Evolutionary conservation across 495 filamentous ascomycete genomes (phyloP), one percentile per base, ranked within the genome.

Genomic region (Podospora bellae-mahoneyi): DNA sequence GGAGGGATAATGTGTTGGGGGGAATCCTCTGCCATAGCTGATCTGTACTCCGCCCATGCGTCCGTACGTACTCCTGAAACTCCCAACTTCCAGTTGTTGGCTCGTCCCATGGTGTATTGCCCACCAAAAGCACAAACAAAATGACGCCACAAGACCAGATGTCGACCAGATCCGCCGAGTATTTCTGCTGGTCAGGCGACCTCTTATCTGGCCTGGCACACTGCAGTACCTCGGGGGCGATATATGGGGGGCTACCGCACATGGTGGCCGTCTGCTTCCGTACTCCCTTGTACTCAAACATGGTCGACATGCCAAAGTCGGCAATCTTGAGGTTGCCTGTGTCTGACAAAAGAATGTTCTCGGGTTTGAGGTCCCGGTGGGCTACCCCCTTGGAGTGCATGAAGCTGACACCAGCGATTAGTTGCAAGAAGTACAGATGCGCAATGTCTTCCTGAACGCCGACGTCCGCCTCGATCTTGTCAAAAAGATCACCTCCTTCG

Each of bases 81-180:
- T 96, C 92, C 82, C 89, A 92, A 74, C 90, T 92, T 66, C 85
- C 81, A 23, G 85, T 78, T 13, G 93, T 93, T 1, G 95, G 95
- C 73, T 95, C 91, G 73, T 98, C 96, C 95, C 95, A 99, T 0
- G 95, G 95, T 2, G 95, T 99, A 77, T 99, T 99, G 13, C 95
- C 95, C 5, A 94, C 93, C 19, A 99, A 78, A 4, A 99, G 82
- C 55, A 98, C 95, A 74, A 99, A 99, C 9, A 99, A 83, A 39
- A 99, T 95, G 53, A 99, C 92, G 18, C 94, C 95, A 71, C 92
- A 96, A 48, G 93, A 97, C 95, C 95, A 99, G 60, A 99, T 93
- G 73, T 99, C 95, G 34, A 91, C 90, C 63, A 92, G 80, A 72
- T 97, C 90, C 2, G 92, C 88, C 28, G 87, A 85, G 72, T 99